Base-by-base conservation (phyloP, 495 filamentous ascomycete genomes). In the Schizothecium vesticola region DNA sequence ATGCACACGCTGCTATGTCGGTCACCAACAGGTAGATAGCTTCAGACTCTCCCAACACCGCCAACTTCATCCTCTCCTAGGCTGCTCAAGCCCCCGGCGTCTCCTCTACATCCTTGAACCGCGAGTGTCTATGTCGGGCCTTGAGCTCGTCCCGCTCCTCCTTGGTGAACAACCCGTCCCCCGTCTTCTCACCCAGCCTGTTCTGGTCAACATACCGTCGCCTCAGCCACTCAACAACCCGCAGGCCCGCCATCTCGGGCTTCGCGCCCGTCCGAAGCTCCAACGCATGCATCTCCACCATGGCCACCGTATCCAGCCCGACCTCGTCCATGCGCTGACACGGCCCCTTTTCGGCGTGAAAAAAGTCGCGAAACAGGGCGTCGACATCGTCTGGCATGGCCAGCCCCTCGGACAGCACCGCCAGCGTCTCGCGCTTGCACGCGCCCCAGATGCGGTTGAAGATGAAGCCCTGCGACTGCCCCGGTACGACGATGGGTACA, bases 361-460 rank as follows among this genome's bases (percentile, higher is more conserved):
- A 84, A 69, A 80, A 84, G 56, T 80, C 77, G 29, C 73, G 75
- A 57, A 82, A 85, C 69, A 86, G 76, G 0, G 74, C 74, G 70
- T 85, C 82, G 55, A 84, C 71, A 1, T 82, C 80, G 11, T 65
- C 72, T 1, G 77, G 80, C 64, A 70, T 73, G 6, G 76, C 80
- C 2, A 83, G 78, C 0, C 81, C 85, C 59, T 87, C 85, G 2
- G 79, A 71, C 36, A 88, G 74, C 31, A 88, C 84, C 7, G 70
- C 74, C 24, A 88, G 66, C 23, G 81, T 81, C 72, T 88, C 86
- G 1, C 85, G 81, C 73, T 88, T 87, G 67, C 84, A 75, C 4
- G 85, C 85, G 0, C 81, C 86, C 86, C 86, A 89, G 57, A 89
- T 79, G 7, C 87, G 82, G 66, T 87, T 86, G 75, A 87, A 86